Percentiles rank a stretch among this genome's conserved stretches.
Evolutionary conservation across 164 flowering plant genomes (phyloP).

Genomic region (Chloranthus sessilifolius): DNA sequence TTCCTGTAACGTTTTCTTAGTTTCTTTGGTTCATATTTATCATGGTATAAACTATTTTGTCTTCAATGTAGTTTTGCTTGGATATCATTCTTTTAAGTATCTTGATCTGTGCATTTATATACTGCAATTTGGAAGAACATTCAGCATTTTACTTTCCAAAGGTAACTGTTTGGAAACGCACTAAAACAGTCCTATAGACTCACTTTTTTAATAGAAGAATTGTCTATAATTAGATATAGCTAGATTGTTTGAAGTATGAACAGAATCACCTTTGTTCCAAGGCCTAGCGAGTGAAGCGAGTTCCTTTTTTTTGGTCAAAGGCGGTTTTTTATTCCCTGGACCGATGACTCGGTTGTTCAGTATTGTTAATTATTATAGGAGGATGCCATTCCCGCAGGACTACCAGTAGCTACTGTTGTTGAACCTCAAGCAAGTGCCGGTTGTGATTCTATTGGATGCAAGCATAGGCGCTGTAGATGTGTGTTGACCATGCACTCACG

Average conservation of each 20-base stretch:
- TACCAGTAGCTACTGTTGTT: background rate
- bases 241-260: background rate
- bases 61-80: too few relatives aligned
- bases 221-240: too few relatives aligned
- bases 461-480: background rate
- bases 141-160: too few relatives aligned
- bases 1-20: background rate
- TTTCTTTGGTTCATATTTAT: background rate
- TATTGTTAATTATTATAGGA: background rate
- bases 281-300: background rate
- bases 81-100: too few relatives aligned
- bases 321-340: background rate
- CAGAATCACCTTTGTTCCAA: background rate
- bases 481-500: constrained; percentile 6
- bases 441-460: background rate
- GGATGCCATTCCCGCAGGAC: background rate
- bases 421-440: too few relatives aligned
- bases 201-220: too few relatives aligned
- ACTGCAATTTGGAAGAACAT: too few relatives aligned
- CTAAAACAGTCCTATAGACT: too few relatives aligned
- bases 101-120: too few relatives aligned
- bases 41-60: too few relatives aligned
- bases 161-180: too few relatives aligned
- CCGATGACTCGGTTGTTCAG: constrained; percentile 3
- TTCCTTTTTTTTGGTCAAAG: background rate